phyloP scores from a whole-genome alignment of 2,329 filamentous ascomycete species.

The Botrytis porri region DNA sequence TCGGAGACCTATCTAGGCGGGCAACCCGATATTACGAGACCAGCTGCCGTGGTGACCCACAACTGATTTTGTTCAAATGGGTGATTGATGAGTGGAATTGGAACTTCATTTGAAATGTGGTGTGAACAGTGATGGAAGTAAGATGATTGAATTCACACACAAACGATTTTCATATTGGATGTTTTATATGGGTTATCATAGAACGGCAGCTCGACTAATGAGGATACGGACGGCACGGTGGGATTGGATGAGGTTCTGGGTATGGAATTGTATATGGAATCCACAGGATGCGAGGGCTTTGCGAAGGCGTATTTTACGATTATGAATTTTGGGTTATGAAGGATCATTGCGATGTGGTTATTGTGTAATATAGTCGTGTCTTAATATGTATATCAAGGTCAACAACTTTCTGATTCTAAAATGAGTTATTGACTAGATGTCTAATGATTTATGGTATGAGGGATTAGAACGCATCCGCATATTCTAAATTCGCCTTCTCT shows the following conservation, averaged over 20 bases:
- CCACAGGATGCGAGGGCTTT: too few relatives aligned
- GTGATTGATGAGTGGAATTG: constrained; percentile 20
- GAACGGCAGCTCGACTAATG: not conserved
- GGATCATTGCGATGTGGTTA: not conserved
- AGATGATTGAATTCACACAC: not conserved
- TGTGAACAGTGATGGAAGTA: not conserved
- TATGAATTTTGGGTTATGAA: not conserved
- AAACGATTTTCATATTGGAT: not conserved
- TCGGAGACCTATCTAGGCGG: constrained; percentile 24
- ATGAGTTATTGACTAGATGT: not conserved
- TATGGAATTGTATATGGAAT: not conserved
- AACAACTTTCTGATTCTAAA: not conserved
- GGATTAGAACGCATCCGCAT: not conserved
- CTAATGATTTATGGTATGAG: not conserved
- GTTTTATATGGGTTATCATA: not conserved
- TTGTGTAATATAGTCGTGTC: not conserved
- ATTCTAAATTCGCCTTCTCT: not conserved
- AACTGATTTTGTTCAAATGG: constrained; percentile 22
- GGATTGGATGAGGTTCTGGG: not conserved
- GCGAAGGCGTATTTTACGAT: not conserved
- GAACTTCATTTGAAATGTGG: not conserved
- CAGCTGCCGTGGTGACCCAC: constrained; percentile 24
- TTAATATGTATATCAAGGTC: not conserved
- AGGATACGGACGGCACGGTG: not conserved
- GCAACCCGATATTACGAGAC: constrained; percentile 22